phyloP scores from a whole-genome alignment of 2,329 filamentous ascomycete genomes.

The Aspergillus luchuensis region DNA sequence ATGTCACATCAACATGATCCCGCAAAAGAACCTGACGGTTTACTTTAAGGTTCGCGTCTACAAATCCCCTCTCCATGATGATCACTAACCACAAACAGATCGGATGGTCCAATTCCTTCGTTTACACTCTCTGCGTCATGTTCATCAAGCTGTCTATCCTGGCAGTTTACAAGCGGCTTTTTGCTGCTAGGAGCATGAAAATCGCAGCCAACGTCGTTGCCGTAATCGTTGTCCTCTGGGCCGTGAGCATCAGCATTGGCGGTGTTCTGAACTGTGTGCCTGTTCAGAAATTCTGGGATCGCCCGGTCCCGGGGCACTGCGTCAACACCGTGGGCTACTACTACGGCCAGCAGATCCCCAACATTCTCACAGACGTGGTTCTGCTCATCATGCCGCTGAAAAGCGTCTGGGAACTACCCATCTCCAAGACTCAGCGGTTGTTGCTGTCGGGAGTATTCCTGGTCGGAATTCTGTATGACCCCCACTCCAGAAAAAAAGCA shows the following conservation, averaged over 20 bases:
- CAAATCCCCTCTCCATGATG: neutral
- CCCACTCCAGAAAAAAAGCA: rapidly evolving
- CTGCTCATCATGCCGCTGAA: constrained; percentile 31
- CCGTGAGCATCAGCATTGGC: neutral
- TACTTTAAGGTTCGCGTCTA: constrained; percentile 27
- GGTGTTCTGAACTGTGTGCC: neutral
- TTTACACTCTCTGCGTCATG: constrained; percentile 23
- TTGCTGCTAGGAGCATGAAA: neutral
- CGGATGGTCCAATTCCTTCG: constrained; percentile 31
- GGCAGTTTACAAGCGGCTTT: neutral
- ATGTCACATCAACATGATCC: constrained; percentile 31
- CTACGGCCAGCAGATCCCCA: constrained; percentile 34
- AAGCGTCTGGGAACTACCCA: constrained; percentile 30
- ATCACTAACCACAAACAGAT: constrained; percentile 21
- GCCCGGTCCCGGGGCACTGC: constrained; percentile 26
- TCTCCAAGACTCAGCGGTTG: constrained; percentile 26
- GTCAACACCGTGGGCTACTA: constrained; percentile 30
- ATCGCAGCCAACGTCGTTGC: neutral
- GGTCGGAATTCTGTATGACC: constrained; percentile 32
- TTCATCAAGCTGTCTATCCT: constrained; percentile 10
- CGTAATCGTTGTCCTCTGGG: neutral
- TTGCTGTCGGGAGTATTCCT: constrained; percentile 32
- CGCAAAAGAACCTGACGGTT: constrained; percentile 24
- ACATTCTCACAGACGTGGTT: constrained; percentile 33
- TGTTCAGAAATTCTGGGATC: constrained; percentile 30